A percentile compares a stretch with the other conserved stretches of the same genome.
Conservation (phyloP, 768 basidiomycete genomes). For the Tulasnella sp. region DNA sequence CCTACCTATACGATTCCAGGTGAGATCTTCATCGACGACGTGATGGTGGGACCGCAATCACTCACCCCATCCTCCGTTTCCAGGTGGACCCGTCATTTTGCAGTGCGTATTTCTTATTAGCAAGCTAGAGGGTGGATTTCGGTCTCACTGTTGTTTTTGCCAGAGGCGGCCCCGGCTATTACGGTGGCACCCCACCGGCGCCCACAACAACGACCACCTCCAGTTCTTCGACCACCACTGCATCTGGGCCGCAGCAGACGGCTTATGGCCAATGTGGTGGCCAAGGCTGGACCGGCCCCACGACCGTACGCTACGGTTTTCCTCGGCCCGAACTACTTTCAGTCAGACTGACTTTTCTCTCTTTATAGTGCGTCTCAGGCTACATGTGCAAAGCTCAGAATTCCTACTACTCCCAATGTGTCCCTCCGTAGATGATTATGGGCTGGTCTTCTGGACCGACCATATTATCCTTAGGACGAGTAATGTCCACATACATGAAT, state of each 20-base stretch:
- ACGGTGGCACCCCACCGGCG: background rate
- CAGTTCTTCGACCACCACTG: background rate
- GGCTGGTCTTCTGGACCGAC: background rate
- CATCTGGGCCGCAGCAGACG: background rate
- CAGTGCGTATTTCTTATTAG: background rate
- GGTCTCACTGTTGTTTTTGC: background rate
- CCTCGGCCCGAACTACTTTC: too few species aligned
- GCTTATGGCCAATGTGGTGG: slow-evolving; percentile 9
- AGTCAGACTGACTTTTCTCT: background rate
- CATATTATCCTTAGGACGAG: background rate
- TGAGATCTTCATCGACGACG: background rate
- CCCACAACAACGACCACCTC: background rate
- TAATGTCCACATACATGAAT: background rate
- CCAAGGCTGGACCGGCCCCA: slow-evolving; percentile 5
- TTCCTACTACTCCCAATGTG: slow-evolving; percentile 1
- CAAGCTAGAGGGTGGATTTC: background rate
- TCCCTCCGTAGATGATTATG: background rate
- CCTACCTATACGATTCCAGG: slow-evolving; percentile 18
- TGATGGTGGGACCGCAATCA: background rate
- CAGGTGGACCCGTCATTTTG: slow-evolving; percentile 18
- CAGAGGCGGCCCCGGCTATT: slow-evolving; percentile 11
- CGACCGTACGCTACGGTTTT: background rate
- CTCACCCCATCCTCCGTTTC: background rate
- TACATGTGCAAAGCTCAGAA: background rate
- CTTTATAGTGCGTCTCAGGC: background rate